These are phyloP conservation scores for Penicillium frequentans DNA, from an alignment of 2,329 filamentous ascomycete species.

Conservation along the genomic window DNA sequence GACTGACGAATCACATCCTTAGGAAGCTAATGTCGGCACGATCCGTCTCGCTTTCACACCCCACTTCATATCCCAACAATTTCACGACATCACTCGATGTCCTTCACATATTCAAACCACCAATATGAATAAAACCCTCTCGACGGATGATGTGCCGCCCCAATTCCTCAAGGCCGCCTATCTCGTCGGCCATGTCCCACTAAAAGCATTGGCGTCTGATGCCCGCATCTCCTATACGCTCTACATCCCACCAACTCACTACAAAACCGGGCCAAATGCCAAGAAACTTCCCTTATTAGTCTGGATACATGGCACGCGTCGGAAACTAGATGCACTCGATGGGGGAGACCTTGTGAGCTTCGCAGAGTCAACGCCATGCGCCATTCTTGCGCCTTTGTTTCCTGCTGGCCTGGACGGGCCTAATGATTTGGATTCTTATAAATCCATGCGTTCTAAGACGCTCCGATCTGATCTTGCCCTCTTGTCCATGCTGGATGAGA, in stretches of 20 bases:
- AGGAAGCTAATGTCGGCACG: too few species aligned
- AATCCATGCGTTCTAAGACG: neutral
- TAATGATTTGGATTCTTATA: neutral
- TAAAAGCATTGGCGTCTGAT: neutral
- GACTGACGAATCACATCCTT: too few species aligned
- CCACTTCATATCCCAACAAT: neutral
- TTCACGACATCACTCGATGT: neutral
- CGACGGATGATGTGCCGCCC: neutral
- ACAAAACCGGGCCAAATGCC: neutral
- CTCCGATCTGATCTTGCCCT: neutral
- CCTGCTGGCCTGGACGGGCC: neutral
- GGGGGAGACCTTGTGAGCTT: neutral
- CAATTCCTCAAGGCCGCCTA: neutral
- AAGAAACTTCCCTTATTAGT: slow-evolving; percentile 1
- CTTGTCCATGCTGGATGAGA: neutral
- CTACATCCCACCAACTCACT: neutral
- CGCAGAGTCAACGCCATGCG: neutral
- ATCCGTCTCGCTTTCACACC: neutral
- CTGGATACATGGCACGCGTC: neutral
- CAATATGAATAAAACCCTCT: neutral
- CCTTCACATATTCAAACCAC: neutral
- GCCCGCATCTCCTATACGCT: slow-evolving; percentile 2
- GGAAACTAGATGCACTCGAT: neutral
- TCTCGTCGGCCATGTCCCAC: neutral
- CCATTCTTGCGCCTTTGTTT: neutral